These are phyloP conservation scores for Rhytidiadelphus loreus DNA, from an alignment of 225 moss, liverwort and hornwort genomes.

Conservation along the genomic window DNA sequence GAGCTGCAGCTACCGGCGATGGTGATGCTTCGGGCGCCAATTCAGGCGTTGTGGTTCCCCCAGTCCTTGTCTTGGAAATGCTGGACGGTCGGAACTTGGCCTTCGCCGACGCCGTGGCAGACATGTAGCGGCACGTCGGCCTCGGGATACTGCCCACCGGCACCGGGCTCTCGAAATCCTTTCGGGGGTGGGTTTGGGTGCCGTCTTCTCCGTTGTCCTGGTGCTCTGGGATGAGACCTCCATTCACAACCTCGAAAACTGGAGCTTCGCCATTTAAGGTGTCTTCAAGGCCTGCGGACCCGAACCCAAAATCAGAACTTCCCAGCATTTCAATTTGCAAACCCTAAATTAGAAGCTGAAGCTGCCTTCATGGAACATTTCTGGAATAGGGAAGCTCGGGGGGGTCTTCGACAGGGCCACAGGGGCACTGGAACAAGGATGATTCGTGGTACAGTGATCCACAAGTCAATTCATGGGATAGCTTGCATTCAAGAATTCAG, in stretches of 20 bases:
- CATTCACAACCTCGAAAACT: not conserved
- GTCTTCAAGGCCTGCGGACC: not conserved
- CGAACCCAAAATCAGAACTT: not conserved
- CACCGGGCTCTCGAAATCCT: slow-evolving; percentile 28
- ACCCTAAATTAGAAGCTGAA: not conserved
- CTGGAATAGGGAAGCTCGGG: not conserved
- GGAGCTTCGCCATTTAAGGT: not conserved
- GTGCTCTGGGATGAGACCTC: not conserved
- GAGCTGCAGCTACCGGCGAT: not conserved
- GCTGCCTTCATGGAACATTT: not conserved
- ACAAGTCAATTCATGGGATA: too few relatives aligned
- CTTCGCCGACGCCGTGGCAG: slow-evolving; percentile 70
- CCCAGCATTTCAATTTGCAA: not conserved
- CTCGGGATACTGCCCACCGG: not conserved
- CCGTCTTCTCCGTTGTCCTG: slow-evolving; percentile 1
- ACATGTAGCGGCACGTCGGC: slow-evolving; percentile 60
- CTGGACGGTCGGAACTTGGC: slow-evolving; percentile 72
- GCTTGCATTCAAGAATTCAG: not conserved
- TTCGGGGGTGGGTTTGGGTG: not conserved
- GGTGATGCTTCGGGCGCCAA: slow-evolving; percentile 1
- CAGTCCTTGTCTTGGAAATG: slow-evolving; percentile 26
- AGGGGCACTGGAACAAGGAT: not conserved
- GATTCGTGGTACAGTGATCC: not conserved
- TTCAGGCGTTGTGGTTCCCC: slow-evolving; percentile 14
- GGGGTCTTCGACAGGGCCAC: not conserved